Percentiles rank a stretch among this genome's conserved stretches.
Evolutionary conservation across 805 yeast species (phyloP).

Genomic region (Candida broadrunensis): DNA sequence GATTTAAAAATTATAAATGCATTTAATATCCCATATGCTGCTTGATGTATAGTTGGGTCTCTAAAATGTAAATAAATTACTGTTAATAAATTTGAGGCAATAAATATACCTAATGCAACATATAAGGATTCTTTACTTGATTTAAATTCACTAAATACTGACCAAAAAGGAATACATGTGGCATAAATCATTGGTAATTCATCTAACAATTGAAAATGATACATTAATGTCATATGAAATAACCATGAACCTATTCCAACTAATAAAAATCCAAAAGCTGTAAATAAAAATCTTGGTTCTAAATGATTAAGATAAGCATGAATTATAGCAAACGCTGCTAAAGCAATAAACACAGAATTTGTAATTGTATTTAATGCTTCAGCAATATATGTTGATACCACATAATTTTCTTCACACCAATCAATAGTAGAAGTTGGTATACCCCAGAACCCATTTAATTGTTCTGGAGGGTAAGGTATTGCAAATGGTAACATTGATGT

Average conservation of each 20-base stretch:
- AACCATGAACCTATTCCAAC: constrained; percentile 95
- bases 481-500: constrained; percentile 51
- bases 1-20: constrained; percentile 68
- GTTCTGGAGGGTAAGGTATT: constrained; percentile 53
- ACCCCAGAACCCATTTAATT: constrained; percentile 72
- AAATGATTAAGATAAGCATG: constrained; percentile 58
- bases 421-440: constrained; percentile 90
- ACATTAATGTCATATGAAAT: constrained; percentile 92
- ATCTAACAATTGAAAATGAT: constrained; percentile 87
- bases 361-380: constrained; percentile 88
- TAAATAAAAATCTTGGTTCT: constrained; percentile 67
- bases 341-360: constrained; percentile 51
- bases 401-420: constrained; percentile 98
- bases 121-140: constrained; percentile 33
- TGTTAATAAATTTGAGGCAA: constrained; percentile 63
- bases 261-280: constrained; percentile 75
- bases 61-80: constrained; percentile 67
- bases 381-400: constrained; percentile 79
- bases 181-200: constrained; percentile 98
- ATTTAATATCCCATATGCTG: constrained; percentile 76
- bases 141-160: constrained; percentile 62
- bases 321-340: constrained; percentile 62
- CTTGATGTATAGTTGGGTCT: constrained; percentile 87
- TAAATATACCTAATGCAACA: constrained; percentile 46
- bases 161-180: constrained; percentile 92